phyloP scores from a whole-genome alignment of 495 filamentous ascomycete species.

The Xylaria flabelliformis region DNA sequence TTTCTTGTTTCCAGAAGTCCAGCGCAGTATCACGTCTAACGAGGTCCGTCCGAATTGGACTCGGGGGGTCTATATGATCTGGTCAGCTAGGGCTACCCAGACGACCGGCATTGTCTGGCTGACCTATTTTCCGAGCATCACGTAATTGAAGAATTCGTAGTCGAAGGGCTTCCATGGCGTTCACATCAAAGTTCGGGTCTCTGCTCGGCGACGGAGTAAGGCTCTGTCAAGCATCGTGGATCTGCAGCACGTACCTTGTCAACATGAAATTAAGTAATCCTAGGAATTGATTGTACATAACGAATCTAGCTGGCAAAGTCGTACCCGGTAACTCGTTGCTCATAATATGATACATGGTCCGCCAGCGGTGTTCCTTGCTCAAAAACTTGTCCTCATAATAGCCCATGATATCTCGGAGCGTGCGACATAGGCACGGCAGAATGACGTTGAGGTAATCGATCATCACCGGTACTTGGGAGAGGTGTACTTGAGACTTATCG shows the following conservation, averaged over 20 bases:
- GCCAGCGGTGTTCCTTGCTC: constrained; percentile 55
- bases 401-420: constrained; percentile 56
- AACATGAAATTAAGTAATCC: constrained; percentile 55
- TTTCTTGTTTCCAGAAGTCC: constrained; percentile 41
- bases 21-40: constrained; percentile 40
- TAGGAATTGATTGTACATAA: constrained; percentile 60
- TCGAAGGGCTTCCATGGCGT: constrained; percentile 55
- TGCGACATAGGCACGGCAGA: constrained; percentile 56
- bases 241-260: constrained; percentile 45
- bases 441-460: constrained; percentile 59
- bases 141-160: constrained; percentile 54
- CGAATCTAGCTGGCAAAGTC: constrained; percentile 56
- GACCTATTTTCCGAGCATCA: constrained; percentile 53
- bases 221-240: background rate
- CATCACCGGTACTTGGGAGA: constrained; percentile 52
- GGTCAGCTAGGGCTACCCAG: background rate
- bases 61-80: constrained; percentile 33
- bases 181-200: constrained; percentile 59
- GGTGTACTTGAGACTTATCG: constrained; percentile 58
- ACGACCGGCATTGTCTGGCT: constrained; percentile 24
- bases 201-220: constrained; percentile 41
- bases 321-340: constrained; percentile 55
- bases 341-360: constrained; percentile 60
- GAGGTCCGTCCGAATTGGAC: constrained; percentile 38
- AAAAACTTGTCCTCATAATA: constrained; percentile 57